Base-by-base conservation (phyloP, 768 basidiomycete genomes). In the Albatrellus ellisii region DNA sequence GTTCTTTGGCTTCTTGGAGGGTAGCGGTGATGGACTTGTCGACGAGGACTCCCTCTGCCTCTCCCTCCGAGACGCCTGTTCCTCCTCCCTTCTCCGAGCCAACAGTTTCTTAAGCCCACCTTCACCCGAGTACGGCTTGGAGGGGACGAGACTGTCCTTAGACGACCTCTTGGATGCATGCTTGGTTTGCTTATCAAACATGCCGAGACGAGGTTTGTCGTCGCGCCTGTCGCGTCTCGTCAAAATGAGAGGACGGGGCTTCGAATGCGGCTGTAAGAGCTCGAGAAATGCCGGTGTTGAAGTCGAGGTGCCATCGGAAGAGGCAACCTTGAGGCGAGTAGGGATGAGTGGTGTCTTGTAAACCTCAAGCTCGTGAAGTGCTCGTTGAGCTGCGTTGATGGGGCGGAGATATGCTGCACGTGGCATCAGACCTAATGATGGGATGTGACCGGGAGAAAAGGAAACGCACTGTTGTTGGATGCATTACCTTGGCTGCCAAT, bases 281-380 rank as follows among this genome's bases (percentile, higher is more conserved):
- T 79, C 75, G 5, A 77, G 75, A 29, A 70, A 47, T 6, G 36
- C 21, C 12, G 18, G 10, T 18, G 7, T 29, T n/a, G 39, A 11
- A 22, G 35, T 12, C 6, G 17, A 8, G 35, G 17, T 22, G 28
- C 26, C 38, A 36, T 47, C 41, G 26, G 29, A n/a, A n/a, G n/a
- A n/a, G n/a, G n/a, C n/a, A n/a, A n/a, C n/a, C 6, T 72, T 70
- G 28, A 64, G 57, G 15, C 68, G 68, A n/a, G 79, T 75, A 9
- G 84, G 81, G 12, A 85, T 51, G 34, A 87, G 68, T 5, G 84
- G 84, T 1, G 80, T 87, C 60, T 78, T 80, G 64, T 85, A 87
- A 24, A 80, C 67, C 48, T 86, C 82, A 34, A 84, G 62, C 50
- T 81, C 77, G 32, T 79, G 75, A 4, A 87, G 64, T 12, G 77